Evolutionary conservation across 768 basidiomycete genomes (phyloP), one percentile per base, ranked within the genome.

Genomic region (Pleurotus sapidus): DNA sequence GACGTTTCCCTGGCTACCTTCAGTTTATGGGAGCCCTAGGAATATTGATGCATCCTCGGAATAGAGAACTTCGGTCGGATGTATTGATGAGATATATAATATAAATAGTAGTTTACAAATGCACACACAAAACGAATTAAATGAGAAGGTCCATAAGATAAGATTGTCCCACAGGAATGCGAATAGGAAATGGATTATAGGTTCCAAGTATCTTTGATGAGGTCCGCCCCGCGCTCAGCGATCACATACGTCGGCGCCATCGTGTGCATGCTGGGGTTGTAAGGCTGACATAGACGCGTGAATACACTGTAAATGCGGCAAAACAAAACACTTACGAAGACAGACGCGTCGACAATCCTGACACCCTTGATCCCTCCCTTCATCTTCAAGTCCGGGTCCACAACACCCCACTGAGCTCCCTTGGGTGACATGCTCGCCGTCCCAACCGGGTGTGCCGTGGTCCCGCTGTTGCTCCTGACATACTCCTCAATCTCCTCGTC

Each of bases 331-430:
- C 73, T 60, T 39, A 72, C 74, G 50, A 75, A 61, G n/a, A 74
- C 66, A 8, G 72, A 74, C 2, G 74, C 72, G 62, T 78, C 74
- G 7, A 76, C 69, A 11, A 78, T 61, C 4, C 76, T 59, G 49
- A 78, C 54, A 4, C 72, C 75, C 1, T 42, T 46, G 0, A 68
- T 64, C 11, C 38, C 53, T 17, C 68, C 67, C 57, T 75, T 75
- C 8, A 77, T 65, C 5, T 47, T 58, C 5, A 77, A 55, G 54
- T 73, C 63, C 2, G 74, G 68, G 64, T 73, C 65, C 0, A 75
- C 69, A 3, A 75, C 75, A 3, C 73, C 74, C 45, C 51, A 65
- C 1, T 34, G 39, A 2, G 70, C 71, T 9, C 60, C 56, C 40
- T 42, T 48, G 0, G 72, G 56, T 2, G 71, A 68, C 72, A 75